These are phyloP conservation scores for Cladosporium sp. DNA, from an alignment of 2,329 filamentous ascomycete species.

Conservation along the genomic window DNA sequence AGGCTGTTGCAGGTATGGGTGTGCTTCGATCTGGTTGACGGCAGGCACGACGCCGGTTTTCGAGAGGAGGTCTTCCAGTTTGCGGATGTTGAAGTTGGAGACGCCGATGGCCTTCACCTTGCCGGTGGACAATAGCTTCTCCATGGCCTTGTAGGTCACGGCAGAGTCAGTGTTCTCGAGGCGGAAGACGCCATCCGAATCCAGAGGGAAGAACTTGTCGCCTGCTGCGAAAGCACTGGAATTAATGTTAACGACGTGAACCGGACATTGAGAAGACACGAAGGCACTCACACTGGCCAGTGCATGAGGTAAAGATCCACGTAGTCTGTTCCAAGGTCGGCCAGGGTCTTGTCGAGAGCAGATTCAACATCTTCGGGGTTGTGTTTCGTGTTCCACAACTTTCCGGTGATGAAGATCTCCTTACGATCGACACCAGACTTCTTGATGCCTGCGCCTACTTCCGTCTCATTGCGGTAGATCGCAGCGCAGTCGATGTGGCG, in stretches of 20 bases:
- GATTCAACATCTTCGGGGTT: conserved; percentile 32
- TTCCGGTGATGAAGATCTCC: conserved; percentile 51
- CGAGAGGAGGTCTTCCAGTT: conserved; percentile 51
- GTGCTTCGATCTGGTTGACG: conserved; percentile 55
- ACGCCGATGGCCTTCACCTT: conserved; percentile 66
- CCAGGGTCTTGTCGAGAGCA: conserved; percentile 42
- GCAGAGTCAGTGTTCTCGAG: conserved; percentile 35
- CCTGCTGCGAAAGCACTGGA: conserved; percentile 34
- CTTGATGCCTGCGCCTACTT: conserved; percentile 45
- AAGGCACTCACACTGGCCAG: conserved; percentile 53
- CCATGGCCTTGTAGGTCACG: conserved; percentile 23
- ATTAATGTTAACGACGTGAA: conserved; percentile 15
- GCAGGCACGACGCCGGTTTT: conserved; percentile 51
- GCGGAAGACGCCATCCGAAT: conserved; percentile 41
- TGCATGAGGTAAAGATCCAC: conserved; percentile 50
- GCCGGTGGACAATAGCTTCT: conserved; percentile 24
- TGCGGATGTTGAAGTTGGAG: conserved; percentile 66
- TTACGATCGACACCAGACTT: conserved; percentile 32
- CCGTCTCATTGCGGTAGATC: conserved; percentile 46
- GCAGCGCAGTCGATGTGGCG: conserved; percentile 49
- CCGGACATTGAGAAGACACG: conserved; percentile 37
- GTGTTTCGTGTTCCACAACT: conserved; percentile 62
- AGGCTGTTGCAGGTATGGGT: conserved; percentile 67
- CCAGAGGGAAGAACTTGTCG: conserved; percentile 44
- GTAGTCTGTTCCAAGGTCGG: conserved; percentile 42